These are phyloP conservation scores for Ophiocordyceps robertsii DNA, from an alignment of 2,329 filamentous ascomycete species.

Conservation along the genomic window DNA sequence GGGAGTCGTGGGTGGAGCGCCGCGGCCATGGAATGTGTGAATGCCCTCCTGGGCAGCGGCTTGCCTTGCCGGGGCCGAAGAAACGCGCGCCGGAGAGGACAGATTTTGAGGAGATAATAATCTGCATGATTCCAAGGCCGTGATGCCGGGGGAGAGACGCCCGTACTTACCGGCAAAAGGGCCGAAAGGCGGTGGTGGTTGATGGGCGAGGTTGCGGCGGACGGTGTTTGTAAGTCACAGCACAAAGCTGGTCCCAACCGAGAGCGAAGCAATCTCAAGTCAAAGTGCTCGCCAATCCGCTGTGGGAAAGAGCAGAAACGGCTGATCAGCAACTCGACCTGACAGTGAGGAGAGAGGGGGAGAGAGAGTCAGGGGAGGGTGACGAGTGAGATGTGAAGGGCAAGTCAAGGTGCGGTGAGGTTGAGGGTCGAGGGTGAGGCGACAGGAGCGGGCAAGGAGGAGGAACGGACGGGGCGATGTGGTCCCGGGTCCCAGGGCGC, in stretches of 20 bases:
- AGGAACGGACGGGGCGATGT: not conserved
- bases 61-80: not conserved
- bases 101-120: not conserved
- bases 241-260: not conserved
- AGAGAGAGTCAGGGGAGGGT: not conserved
- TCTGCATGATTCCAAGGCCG: not conserved
- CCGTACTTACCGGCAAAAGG: not conserved
- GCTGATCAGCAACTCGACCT: not conserved
- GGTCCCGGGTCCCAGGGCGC: not conserved
- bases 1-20: conserved; percentile 5
- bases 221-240: not conserved
- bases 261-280: not conserved
- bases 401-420: not conserved
- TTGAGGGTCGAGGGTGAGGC: not conserved
- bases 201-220: not conserved
- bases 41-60: not conserved
- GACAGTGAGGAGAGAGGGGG: not conserved
- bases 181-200: too few species aligned
- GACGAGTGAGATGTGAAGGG: not conserved
- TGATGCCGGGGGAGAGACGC: not conserved
- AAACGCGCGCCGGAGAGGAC: not conserved
- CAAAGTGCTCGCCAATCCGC: not conserved
- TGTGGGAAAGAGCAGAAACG: not conserved
- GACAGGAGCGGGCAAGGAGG: not conserved
- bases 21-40: conserved; percentile 3